Conservation (phyloP, 495 filamentous ascomycete genomes). For the Pyrenula aspistea region DNA sequence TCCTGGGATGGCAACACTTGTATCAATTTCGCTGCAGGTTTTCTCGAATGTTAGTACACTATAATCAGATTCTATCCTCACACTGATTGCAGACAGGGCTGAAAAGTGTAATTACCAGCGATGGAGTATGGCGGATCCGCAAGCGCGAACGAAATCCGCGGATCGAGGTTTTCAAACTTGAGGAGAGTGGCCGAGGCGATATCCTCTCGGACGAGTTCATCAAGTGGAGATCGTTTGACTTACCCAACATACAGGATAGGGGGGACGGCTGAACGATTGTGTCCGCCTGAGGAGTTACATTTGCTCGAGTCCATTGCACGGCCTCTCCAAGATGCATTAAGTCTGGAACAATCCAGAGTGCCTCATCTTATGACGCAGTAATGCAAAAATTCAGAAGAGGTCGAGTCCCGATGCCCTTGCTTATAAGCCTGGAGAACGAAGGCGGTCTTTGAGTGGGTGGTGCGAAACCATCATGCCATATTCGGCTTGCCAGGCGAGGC, state of each 20-base stretch:
- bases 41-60: slow-evolving; percentile 54
- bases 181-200: slow-evolving; percentile 59
- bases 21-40: slow-evolving; percentile 71
- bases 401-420: too few relatives aligned
- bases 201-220: slow-evolving; percentile 71
- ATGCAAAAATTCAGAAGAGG: too few relatives aligned
- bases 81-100: slow-evolving; percentile 35
- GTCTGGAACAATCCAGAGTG: too few relatives aligned
- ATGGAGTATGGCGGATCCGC: slow-evolving; percentile 76
- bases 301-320: too few relatives aligned
- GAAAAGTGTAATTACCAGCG: slow-evolving; percentile 48
- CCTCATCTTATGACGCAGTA: too few relatives aligned
- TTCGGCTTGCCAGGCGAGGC: too few relatives aligned
- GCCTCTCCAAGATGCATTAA: too few relatives aligned
- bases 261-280: background rate
- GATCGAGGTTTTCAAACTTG: slow-evolving; percentile 62
- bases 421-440: too few relatives aligned
- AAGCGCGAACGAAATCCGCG: slow-evolving; percentile 36
- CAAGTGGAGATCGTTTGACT: slow-evolving; percentile 36
- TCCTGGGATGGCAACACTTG: slow-evolving; percentile 85
- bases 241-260: background rate
- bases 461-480: too few relatives aligned
- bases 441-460: too few relatives aligned
- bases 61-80: background rate
- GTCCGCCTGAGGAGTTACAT: too few relatives aligned